Conservation (phyloP, 176 grass and related monocot species). For the sorghum (Sorghum bicolor) region Sorghum_bicolor_NCBIv3 NC_012873.2:57221001-57221500, state of each 20-base stretch:
- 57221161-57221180: conserved; percentile 83
- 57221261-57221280: conserved; percentile 57
- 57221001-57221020: not conserved
- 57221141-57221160: conserved; percentile 78
- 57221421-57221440: too few species aligned
- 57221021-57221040: not conserved
- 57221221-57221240: conserved; percentile 86
- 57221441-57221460: too few species aligned
- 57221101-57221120: conserved; percentile 74
- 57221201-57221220: conserved; percentile 81
- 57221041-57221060: conserved; percentile 83
- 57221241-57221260: conserved; percentile 24
- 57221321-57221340: conserved; percentile 92
- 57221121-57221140: conserved; percentile 66
- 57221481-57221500: conserved; percentile 89
- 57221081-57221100: conserved; percentile 77
- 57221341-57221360: conserved; percentile 94
- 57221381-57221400: too few species aligned
- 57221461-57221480: conserved; percentile 96
- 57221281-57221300: conserved; percentile 83
- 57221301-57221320: conserved; percentile 88
- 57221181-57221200: conserved; percentile 88
- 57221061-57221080: conserved; percentile 30
- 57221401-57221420: too few species aligned
- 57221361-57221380: too few species aligned